A percentile compares a stretch with the other conserved stretches of the same genome.
phyloP scores from a whole-genome alignment of 2,329 filamentous ascomycete species.

The Penicillium sp. region DNA sequence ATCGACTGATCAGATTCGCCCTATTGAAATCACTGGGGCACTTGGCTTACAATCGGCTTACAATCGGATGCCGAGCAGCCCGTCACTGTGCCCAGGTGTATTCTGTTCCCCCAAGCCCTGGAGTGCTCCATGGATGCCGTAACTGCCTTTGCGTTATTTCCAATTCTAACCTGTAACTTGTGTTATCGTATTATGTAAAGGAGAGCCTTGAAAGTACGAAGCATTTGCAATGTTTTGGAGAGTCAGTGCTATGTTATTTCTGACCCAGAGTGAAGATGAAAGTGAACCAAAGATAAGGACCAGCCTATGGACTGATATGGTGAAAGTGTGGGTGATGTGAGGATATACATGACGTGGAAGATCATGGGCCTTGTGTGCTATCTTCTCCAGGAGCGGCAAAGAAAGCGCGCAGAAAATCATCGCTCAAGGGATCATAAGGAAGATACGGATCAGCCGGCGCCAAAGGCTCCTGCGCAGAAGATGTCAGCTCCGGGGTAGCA shows the following conservation, averaged over 20 bases:
- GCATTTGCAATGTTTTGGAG: not conserved
- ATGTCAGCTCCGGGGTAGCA: not conserved
- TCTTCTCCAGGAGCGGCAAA: not conserved
- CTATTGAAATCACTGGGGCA: no score
- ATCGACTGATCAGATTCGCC: no score
- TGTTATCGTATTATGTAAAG: not conserved
- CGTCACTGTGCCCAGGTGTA: no score
- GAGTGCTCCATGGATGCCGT: no score
- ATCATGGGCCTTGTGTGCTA: not conserved
- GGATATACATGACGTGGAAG: no score
- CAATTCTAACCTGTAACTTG: no score
- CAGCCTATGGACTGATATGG: not conserved
- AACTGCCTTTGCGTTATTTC: no score
- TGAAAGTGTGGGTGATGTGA: no score
- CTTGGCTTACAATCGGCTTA: no score
- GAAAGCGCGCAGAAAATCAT: not conserved
- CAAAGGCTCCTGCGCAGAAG: not conserved
- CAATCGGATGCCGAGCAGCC: no score
- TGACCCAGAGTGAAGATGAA: not conserved
- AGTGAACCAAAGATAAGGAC: not conserved
- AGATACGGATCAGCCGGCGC: not conserved
- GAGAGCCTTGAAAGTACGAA: not conserved
- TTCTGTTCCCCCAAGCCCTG: no score
- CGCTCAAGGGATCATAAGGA: slow-evolving; percentile 1
- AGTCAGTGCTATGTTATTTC: not conserved